Evolutionary conservation across 2,329 filamentous ascomycete genomes (phyloP).

Genomic region (Dactylella cylindrospora): DNA sequence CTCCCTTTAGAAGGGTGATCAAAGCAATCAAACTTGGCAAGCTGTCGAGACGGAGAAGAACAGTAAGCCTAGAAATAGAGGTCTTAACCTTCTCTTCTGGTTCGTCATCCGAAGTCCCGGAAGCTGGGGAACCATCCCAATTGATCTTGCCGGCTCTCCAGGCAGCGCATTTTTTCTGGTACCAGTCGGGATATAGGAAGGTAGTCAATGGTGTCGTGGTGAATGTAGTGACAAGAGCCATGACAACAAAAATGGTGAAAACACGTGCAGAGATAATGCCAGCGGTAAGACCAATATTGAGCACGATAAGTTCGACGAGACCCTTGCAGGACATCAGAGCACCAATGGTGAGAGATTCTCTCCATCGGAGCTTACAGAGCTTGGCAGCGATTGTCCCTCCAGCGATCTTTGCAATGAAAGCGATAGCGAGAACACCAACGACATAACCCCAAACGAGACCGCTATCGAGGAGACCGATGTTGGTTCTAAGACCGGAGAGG

Average conservation of each 20-base stretch:
- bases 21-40: conserved; percentile 80
- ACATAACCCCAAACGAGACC: conserved; percentile 90
- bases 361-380: conserved; percentile 77
- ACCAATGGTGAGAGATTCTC: conserved; percentile 85
- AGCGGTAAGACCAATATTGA: conserved; percentile 82
- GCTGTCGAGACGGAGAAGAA: conserved; percentile 82
- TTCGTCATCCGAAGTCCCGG: conserved; percentile 50
- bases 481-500: conserved; percentile 82
- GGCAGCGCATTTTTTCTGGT: conserved; percentile 70
- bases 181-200: conserved; percentile 73
- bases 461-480: conserved; percentile 77
- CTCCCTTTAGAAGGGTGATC: conserved; percentile 72
- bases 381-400: conserved; percentile 79
- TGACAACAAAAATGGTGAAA: conserved; percentile 92
- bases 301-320: conserved; percentile 88
- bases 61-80: conserved; percentile 66
- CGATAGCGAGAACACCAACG: conserved; percentile 75
- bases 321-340: conserved; percentile 96
- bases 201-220: conserved; percentile 75
- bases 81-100: conserved; percentile 53
- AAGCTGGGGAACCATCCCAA: conserved; percentile 69
- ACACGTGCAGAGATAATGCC: conserved; percentile 76
- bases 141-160: conserved; percentile 87
- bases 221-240: conserved; percentile 86
- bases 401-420: conserved; percentile 80